Evolutionary conservation across 441 rosid species (phyloP), one percentile per base, ranked within the genome.

Genomic region (Populus hybrid): DNA sequence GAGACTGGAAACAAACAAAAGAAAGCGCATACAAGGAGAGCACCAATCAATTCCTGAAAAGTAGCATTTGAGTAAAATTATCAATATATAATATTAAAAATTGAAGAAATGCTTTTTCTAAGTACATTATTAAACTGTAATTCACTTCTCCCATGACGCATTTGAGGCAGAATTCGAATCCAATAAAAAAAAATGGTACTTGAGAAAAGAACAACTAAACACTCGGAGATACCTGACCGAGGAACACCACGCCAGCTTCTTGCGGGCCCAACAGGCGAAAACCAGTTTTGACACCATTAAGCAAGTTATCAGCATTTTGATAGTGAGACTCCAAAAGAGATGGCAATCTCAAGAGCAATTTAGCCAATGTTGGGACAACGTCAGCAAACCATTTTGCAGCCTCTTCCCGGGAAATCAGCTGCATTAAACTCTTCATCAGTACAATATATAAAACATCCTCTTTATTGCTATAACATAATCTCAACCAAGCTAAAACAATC

Each of bases 1-100:
- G 78, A 69, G 82, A 81, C 84, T 5, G 97, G 98, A 86, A 96
- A 93, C 91, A 93, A 86, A 86, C 94, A 91, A 83, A 93, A 94
- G 86, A 96, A 90, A 74, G 95, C 87, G 78, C 96, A 91, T 8
- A 95, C 95, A 79, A 94, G 95, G 82, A 96, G 89, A 74, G 97
- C 92, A 72, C 86, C 94, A 65, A 93, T 86, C 87, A 96, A 79
- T 86, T 93, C 97, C 98, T 93, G 96, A 80, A 84, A 88, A 59
- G 54, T 40, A 82, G 72, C 67, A 80, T 40, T 61, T 10, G 66
- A 21, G 10, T 46, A 8, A 14, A n/a, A 30, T 69, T 66, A 70
- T 78, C 73, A 79, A 20, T 68, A 5, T 21, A 74, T 80, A 4
- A 46, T 5, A 26, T 1, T 24, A 54, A 20, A 54, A 77, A 35